These are phyloP conservation scores for Ophiostoma quercus DNA, from an alignment of 2,329 filamentous ascomycete species.

Conservation along the genomic window DNA sequence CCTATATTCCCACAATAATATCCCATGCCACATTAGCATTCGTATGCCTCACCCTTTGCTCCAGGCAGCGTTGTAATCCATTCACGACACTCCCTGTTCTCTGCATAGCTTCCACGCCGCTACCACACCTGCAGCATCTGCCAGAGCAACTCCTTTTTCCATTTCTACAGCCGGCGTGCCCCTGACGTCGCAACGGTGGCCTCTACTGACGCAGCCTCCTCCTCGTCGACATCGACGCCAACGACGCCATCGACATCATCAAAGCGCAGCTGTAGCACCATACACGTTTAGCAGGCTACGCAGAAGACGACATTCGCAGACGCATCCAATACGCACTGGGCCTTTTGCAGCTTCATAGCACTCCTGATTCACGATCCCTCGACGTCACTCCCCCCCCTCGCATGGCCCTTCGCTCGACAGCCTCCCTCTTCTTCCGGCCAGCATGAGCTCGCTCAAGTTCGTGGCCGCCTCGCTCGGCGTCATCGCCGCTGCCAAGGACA, in stretches of 20 bases:
- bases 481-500: conserved; percentile 88
- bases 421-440: conserved; percentile 42
- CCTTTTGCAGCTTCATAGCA: not conserved
- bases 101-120: not conserved
- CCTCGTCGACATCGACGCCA: conserved; percentile 4
- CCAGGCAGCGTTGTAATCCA: not conserved
- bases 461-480: conserved; percentile 88
- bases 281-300: not conserved
- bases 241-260: conserved; percentile 1
- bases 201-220: conserved; percentile 12
- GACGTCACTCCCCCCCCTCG: conserved; percentile 29
- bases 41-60: conserved; percentile 13
- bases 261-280: not conserved
- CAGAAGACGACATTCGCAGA: not conserved
- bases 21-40: not conserved
- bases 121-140: not conserved
- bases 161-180: conserved; percentile 1
- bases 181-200: conserved; percentile 12
- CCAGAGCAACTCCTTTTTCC: conserved; percentile 5
- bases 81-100: not conserved
- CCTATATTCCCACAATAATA: conserved; percentile 11
- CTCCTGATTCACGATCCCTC: not conserved
- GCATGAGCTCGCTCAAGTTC: conserved; percentile 91
- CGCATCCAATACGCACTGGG: not conserved
- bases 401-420: conserved; percentile 41